Evolutionary conservation across 768 basidiomycete species (phyloP), one percentile per base, ranked within the genome.

Genomic region (Pleurotus giganteus): DNA sequence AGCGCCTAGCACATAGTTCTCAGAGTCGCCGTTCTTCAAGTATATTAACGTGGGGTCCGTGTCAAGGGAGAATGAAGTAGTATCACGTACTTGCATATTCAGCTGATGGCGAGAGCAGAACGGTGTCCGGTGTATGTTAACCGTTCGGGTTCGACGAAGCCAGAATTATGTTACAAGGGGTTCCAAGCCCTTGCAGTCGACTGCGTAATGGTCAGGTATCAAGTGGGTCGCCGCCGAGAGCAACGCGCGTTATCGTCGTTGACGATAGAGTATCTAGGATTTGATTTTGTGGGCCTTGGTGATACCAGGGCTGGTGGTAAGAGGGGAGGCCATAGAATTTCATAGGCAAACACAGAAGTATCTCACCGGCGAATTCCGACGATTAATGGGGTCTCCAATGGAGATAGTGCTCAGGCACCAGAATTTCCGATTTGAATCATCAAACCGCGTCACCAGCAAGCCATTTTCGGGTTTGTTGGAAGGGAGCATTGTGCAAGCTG

Each of bases 351-450:
- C 46, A 27, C 28, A 47, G 46, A 47, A 47, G 46, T 47, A 28
- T 47, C 46, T 47, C 27, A 29, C 21, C 49, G 49, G 49, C 5
- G n/a, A 51, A 8, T 24, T 28, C 49, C 49, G 49, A 32, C 23
- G 49, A 36, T 51, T 13, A 47, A 47, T 47, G 39, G 39, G 39
- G 49, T 41, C 39, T 11, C 26, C 9, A 51, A 51, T 36, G 49
- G 49, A 37, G 49, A 24, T 51, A 51, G 32, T 37, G 36, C 34
- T 37, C 49, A 51, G 49, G 49, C 49, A 51, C 49, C n/a, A 28
- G 37, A 12, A 24, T 32, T 23, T 28, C 27, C 44, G 12, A 7
- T 28, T 28, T 17, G 27, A 27, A 23, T 27, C 44, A 45, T 45
- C 44, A 45, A 45, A 24, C 26, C 26, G 44, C 27, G 5, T 45